Percentiles rank a stretch among this genome's conserved stretches.
Evolutionary conservation across 306 rosid species (phyloP).

Genomic region (Boehmeria nivea): DNA sequence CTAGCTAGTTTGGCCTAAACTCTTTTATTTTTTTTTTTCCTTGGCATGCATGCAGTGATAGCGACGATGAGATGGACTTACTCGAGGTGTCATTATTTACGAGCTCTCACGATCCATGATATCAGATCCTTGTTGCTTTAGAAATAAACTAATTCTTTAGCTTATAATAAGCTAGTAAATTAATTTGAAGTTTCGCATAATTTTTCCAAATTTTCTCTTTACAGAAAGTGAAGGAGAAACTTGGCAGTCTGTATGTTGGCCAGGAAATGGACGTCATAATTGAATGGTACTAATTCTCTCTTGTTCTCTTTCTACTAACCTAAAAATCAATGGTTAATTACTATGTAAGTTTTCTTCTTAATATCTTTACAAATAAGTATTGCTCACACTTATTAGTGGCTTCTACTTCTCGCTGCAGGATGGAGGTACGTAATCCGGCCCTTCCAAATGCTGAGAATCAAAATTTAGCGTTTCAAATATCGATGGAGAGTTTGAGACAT

Average conservation of each 20-base stretch:
- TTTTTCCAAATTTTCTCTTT: neutral
- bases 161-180: too few relatives aligned
- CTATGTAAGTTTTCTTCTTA: neutral
- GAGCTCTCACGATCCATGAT: neutral
- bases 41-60: neutral
- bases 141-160: too few relatives aligned
- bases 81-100: neutral
- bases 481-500: neutral
- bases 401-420: constrained; percentile 4
- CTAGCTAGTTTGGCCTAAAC: neutral
- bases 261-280: constrained; percentile 4
- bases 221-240: constrained; percentile 9
- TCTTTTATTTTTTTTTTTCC: too few relatives aligned
- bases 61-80: neutral
- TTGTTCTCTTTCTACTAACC: neutral
- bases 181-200: neutral
- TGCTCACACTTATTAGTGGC: neutral
- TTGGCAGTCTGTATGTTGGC: neutral
- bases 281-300: neutral
- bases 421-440: neutral
- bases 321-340: too few relatives aligned
- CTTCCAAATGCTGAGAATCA: neutral
- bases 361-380: neutral
- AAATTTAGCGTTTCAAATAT: neutral
- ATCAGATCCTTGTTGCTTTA: too few relatives aligned